These are phyloP conservation scores for Metschnikowia chrysomelidarum DNA, from an alignment of 805 yeast genomes.

Conservation along the genomic window DNA sequence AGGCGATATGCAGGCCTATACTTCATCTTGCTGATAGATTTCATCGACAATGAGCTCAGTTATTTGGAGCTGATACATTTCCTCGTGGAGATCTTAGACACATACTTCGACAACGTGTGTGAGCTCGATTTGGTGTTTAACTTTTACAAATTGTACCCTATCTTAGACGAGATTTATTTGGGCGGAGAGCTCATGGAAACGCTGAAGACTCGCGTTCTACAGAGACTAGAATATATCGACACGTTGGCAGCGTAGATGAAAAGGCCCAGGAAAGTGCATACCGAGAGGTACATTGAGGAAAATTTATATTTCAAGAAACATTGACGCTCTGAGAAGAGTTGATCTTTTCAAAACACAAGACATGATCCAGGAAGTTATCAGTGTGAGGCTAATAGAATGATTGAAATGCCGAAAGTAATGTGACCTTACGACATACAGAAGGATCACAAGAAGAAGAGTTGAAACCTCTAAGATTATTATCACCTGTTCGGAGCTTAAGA, in stretches of 20 bases:
- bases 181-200: conserved; percentile 93
- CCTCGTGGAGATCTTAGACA: conserved; percentile 84
- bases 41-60: conserved; percentile 76
- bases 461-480: no score
- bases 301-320: no score
- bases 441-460: no score
- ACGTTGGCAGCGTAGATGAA: conserved; percentile 16
- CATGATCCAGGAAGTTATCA: no score
- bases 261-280: no score
- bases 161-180: conserved; percentile 81
- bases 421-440: no score
- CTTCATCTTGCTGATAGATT: conserved; percentile 80
- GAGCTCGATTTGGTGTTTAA: conserved; percentile 92
- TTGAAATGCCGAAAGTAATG: no score
- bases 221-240: conserved; percentile 64
- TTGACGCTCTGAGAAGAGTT: no score
- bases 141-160: conserved; percentile 77
- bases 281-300: no score
- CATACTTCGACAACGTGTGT: conserved; percentile 86
- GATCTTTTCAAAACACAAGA: no score
- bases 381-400: no score
- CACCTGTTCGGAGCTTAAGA: no score
- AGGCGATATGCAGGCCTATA: conserved; percentile 89
- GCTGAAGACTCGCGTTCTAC: conserved; percentile 64
- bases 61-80: conserved; percentile 83